Evolutionary conservation across 2,329 filamentous ascomycete species (phyloP), one percentile per base, ranked within the genome.

Genomic region (Penicillium paneum): DNA sequence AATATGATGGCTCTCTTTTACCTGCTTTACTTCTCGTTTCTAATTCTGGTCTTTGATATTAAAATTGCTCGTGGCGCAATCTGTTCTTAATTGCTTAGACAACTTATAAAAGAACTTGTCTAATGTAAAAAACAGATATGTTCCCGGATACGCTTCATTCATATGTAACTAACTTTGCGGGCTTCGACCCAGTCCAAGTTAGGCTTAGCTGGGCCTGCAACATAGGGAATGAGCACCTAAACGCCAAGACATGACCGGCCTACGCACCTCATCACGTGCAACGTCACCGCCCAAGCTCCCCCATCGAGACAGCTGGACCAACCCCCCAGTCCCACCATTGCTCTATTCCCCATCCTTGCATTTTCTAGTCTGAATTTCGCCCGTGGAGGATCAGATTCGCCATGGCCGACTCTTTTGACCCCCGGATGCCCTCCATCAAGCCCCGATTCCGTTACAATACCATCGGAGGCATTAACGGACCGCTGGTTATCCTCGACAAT

Each of bases 401-500:
- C 67, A 76, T 76, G 74, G 68, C 73, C 62, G 74, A 72, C 43
- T 67, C 75, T 45, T 64, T 74, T 61, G 76, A 78, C 59, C 73
- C 72, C 57, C 73, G 76, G 65, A 78, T 79, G 76, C 71, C 71
- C 62, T 72, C 73, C 66, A 77, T 90, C 73, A 83, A 85, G 72
- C 87, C 87, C 65, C 81, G 86, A 73, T 83, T 97, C 78, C 87
- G 89, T 70, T 99, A 99, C 85, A 99, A 99, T 81, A 99, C 94
- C 67, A 91, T 99, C 73, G 90, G 91, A 71, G 93, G 93, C 81
- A 88, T 99, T 78, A 99, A 99, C 79, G 94, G 94, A 56, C 94
- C 94, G 69, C 84, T 99, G 76, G 94, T 99, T 72, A 93, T 99
- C 71, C 84, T 99, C 65, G 94, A 97, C 74, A 95, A 96, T 84